A percentile compares a stretch with the other conserved stretches of the same genome.
phyloP scores from a whole-genome alignment of 306 rosid genomes.

The Cucurbita pepo region DNA sequence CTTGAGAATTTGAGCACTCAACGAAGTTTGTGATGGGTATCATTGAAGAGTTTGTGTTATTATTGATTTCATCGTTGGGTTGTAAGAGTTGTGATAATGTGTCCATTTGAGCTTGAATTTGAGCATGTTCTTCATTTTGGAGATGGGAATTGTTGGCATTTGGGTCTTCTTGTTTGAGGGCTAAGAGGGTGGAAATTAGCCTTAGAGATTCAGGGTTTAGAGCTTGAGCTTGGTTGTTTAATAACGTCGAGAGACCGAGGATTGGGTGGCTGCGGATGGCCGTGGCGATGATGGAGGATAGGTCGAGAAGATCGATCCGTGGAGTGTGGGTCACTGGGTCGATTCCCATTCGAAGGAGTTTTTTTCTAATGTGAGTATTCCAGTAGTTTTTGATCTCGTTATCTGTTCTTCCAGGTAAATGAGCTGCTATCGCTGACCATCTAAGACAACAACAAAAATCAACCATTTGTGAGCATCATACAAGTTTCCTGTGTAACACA shows the following conservation, averaged over 20 bases:
- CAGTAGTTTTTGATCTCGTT: constrained; percentile 89
- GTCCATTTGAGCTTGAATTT: not conserved
- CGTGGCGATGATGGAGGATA: constrained; percentile 40
- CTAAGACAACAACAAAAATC: constrained; percentile 10
- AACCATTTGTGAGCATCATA: too few relatives aligned
- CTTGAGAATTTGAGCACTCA: constrained; percentile 17
- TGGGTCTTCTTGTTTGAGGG: constrained; percentile 30
- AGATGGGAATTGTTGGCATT: constrained; percentile 5
- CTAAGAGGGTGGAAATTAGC: constrained; percentile 31
- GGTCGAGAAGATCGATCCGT: constrained; percentile 65
- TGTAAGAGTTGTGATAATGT: not conserved
- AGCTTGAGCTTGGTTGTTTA: constrained; percentile 33
- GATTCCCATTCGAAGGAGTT: constrained; percentile 64
- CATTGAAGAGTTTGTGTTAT: not conserved
- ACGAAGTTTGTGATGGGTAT: constrained; percentile 2
- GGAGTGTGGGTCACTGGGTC: constrained; percentile 91
- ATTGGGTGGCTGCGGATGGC: constrained; percentile 36
- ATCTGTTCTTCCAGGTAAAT: constrained; percentile 85
- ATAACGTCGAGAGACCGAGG: constrained; percentile 37
- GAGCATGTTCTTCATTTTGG: constrained; percentile 6
- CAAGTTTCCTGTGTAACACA: too few relatives aligned
- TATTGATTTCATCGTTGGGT: not conserved
- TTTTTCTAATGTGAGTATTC: constrained; percentile 81
- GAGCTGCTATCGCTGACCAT: constrained; percentile 88
- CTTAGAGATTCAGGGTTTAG: constrained; percentile 47